These are phyloP conservation scores for Termitomyces sp. DNA, from an alignment of 768 basidiomycete species.

Conservation along the genomic window DNA sequence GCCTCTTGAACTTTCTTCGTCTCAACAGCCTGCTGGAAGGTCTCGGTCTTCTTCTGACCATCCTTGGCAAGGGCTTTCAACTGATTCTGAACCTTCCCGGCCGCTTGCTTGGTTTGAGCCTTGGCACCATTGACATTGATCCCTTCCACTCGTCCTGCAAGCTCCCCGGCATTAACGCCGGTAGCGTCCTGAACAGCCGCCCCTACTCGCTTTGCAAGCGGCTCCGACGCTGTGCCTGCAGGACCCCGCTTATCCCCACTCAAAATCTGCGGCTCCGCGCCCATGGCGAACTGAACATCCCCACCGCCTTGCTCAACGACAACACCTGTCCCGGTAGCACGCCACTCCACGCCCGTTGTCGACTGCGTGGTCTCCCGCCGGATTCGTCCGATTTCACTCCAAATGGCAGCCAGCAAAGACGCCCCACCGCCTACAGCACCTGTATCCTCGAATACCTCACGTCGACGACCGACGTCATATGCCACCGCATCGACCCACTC, in stretches of 20 bases:
- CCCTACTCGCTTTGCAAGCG: constrained; percentile 31
- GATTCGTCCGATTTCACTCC: constrained; percentile 68
- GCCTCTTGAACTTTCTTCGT: constrained; percentile 37
- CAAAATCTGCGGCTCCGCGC: constrained; percentile 72
- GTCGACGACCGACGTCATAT: constrained; percentile 55
- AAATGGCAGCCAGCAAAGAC: constrained; percentile 51
- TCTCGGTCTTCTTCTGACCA: constrained; percentile 26
- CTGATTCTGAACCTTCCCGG: constrained; percentile 19
- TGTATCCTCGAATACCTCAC: constrained; percentile 63
- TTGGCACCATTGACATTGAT: constrained; percentile 21
- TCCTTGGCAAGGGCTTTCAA: constrained; percentile 31
- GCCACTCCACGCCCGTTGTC: constrained; percentile 37
- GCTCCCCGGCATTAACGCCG: constrained; percentile 22
- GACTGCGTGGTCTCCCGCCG: constrained; percentile 26
- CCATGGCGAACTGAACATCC: constrained; percentile 51
- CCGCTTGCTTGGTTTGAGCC: constrained; percentile 19
- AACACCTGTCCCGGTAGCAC: constrained; percentile 61
- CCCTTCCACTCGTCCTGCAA: constrained; percentile 12
- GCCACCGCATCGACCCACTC: constrained; percentile 54
- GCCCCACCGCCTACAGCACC: constrained; percentile 49
- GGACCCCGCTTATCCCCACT: constrained; percentile 68
- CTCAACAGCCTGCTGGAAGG: constrained; percentile 42
- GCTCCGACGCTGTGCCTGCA: constrained; percentile 47
- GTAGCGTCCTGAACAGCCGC: constrained; percentile 27
- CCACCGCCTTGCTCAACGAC: constrained; percentile 44